Base-by-base conservation (phyloP, 352 stramenopile species). In the Pythium rishiriense region DNA sequence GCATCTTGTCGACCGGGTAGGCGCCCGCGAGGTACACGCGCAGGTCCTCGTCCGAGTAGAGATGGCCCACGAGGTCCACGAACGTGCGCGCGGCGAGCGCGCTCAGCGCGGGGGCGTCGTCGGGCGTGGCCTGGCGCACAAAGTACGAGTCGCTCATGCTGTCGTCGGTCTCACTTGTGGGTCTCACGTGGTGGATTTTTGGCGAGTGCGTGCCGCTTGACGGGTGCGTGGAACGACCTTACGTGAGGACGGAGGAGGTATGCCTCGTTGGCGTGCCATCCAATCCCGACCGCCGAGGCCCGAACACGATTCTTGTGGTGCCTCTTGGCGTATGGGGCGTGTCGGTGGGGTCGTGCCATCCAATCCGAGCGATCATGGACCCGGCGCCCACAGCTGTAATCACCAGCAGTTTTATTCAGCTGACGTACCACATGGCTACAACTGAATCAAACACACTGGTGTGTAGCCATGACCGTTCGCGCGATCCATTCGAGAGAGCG, bases 61-160 rank as follows among this genome's bases (percentile, higher is more conserved):
- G 33, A 37, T 74, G 58, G 19, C 62, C 66, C 26, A 74, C 72
- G 21, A 68, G 72, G n/a, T 68, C 62, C 37, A 31, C 21, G 58
- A 77, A 77, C 58, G 70, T 76, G 53, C 66, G 70, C 12, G 55
- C 60, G 15, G 70, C 70, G 33, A 74, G 55, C 2, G 39, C 52
- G 26, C 66, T 66, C 12, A 76, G 61, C 24, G n/a, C 39, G 19
- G 42, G 46, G 0, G 70, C 70, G 56, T 76, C 70, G 0, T 47
- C 50, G 0, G 66, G 12, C 11, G 62, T 63, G 9, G 70, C 70
- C 3, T 52, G 29, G 24, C 70, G 70, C 17, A 72, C 22, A 1
- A 25, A 22, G 47, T 47, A 57, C 4, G 3, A 10, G 15, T 39
- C 39, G 53, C 53, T 50, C 53, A 60, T 60, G 17, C 17, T 21